Evolutionary conservation across 1,139 yeast species (phyloP), one percentile per base, ranked within the genome.

Genomic region (Yarrowia galli): DNA sequence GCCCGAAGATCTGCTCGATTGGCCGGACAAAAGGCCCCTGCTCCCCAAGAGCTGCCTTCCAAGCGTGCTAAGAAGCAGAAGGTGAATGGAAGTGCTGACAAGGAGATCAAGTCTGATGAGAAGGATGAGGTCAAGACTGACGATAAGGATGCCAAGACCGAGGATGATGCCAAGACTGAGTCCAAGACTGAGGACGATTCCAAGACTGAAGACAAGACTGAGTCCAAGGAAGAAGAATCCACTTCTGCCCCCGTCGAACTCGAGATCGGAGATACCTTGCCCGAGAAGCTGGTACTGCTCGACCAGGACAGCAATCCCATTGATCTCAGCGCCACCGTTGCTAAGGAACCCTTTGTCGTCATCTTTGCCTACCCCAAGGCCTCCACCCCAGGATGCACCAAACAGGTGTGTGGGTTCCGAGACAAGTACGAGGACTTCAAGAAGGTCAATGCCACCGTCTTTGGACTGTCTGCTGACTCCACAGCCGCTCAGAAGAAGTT

Each of bases 331-430:
- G 70, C 71, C 12, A 49, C 73, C n/a, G 73, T 72, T 18, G 60
- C 69, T 51, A 65, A 69, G 46, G 71, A 74, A 16, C 66, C 73
- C 8, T 71, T 77, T 22, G 80, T 78, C 5, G 89, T 73, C 83
- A 70, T 73, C 40, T 67, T 68, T 63, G 85, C 97, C 18, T 95
- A 92, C 75, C 98, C 99, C 67, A 89, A 85, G 75, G 99, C 98
- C 0, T 87, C 89, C 43, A 95, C 99, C 0, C 97, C 98, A 0
- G 98, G 98, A 1, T 93, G 98, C 78, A 92, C 82, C 23, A 85
- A 92, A 74, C 99, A 95, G 79, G 98, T 92, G 1, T 85, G 91
- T 77, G 98, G 97, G 0, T 95, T 90, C 78, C 87, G 95, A 74
- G 88, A 85, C 72, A 85, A 85, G 73, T 87, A 80, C 75, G 81